Evolutionary conservation across 768 basidiomycete species (phyloP), one percentile per base, ranked within the genome.

Genomic region (Boletus insuetus): DNA sequence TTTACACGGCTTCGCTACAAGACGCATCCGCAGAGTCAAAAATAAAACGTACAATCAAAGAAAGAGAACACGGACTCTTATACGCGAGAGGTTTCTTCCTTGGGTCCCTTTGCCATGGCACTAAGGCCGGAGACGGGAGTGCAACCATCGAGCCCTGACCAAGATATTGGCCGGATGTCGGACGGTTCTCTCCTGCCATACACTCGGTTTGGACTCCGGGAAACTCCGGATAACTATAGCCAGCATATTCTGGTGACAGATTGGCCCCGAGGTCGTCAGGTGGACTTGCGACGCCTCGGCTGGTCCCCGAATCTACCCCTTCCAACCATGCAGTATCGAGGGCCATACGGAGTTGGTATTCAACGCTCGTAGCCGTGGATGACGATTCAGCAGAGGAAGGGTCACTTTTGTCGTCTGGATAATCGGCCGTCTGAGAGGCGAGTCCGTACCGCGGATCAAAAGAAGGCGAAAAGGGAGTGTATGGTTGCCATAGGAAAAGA

Each of bases 1-100:
- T 64, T 79, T 82, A 68, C 84, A 86, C 26, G 79, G 79, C 55
- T 85, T 85, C 1, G 83, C 84, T 86, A 37, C 29, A 31, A 50
- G 49, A 40, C 13, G 17, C 46, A 41, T 24, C 20, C 32, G 38
- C 38, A 19, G 10, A 19, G 22, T 50, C 47, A 41, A 26, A 48
- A 42, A 54, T 20, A 14, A 35, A n/a, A 6, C 10, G n/a, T 11
- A 13, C 6, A 9, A 17, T 11, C 4, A 4, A 20, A 46, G 42
- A 39, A 47, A 49, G 19, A 12, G 46, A 8, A 10, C 3, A 55
- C 69, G 51, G 49, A 73, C 69, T 73, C 55, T 66, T 73, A 20
- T 66, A 69, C 5, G 64, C 67, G 14, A 66, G 41, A 3, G 58
- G 58, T 35, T 61, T 71, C 51, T 62, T 61, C 37, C 26, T 63